Base-by-base conservation (phyloP, 371 early-diverging fungal species). In the Rhizoclosmatium hyalinum region DNA sequence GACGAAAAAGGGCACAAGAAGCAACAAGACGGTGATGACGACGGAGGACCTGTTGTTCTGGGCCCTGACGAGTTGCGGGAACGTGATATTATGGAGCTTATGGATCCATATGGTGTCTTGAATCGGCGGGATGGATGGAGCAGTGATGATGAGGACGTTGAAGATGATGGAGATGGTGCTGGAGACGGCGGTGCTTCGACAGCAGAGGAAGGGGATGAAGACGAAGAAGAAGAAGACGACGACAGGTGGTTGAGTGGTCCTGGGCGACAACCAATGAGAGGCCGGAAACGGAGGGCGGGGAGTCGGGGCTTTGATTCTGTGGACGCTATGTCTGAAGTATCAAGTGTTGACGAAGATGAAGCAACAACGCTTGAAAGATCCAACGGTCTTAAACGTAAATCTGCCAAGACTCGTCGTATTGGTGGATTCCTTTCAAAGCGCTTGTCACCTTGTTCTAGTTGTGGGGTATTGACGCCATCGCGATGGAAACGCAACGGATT, bases 91-190 rank as follows among this genome's bases (percentile, higher is more conserved):
- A 32, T 53, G 19, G 77, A 77, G 17, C 50, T 77, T 3, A 77
- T 77, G 77, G 77, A 77, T 42, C 77, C 77, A 19, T 67, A 67
- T 53, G 54, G 54, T 3, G 67, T 67, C n/a, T 53, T 67, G 54
- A 53, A 39, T 53, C 39, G 8, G 46, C 5, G 19, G 32, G n/a
- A 12, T 6, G 47, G 45, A n/a, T 12, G 32, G 39, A 39, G n/a
- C 17, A 17, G 24, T 43, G 67, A 53, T 6, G 67, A 53, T 4
- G 67, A 67, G n/a, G 67, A 67, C 4, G 14, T 46, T 8, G 46
- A 46, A 10, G 64, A 41, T 8, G 64, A 17, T 4, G 64, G 14
- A 5, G 64, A 64, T 14, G 41, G 43, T 45, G n/a, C 0, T 45
- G 46, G 50, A 5, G 67, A 32, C 5, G 67, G 12, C 0, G 67